Evolutionary conservation across 2,329 filamentous ascomycete genomes (phyloP).

Genomic region (Paraphoma sp.): DNA sequence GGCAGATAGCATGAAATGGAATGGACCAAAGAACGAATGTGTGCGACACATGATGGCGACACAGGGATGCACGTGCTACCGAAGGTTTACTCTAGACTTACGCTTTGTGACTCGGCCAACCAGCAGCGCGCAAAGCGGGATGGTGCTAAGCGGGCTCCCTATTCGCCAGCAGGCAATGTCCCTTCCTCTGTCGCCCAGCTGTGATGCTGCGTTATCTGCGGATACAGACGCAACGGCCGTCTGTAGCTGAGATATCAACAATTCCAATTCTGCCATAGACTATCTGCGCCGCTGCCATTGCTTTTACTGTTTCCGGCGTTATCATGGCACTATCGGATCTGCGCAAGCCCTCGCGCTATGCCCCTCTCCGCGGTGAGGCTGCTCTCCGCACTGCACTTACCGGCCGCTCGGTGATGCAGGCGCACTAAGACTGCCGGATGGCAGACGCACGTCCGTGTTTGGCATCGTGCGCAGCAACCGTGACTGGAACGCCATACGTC

Average conservation of each 20-base stretch:
- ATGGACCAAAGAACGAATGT: background rate
- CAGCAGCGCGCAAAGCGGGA: constrained; percentile 6
- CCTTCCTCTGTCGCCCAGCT: background rate
- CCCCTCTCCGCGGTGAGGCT: constrained; percentile 6
- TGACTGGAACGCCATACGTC: constrained; percentile 13
- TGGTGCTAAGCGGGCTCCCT: constrained; percentile 12
- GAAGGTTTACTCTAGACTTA: background rate
- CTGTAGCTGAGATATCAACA: background rate
- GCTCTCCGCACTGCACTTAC: constrained; percentile 3
- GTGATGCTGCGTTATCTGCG: constrained; percentile 1
- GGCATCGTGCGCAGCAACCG: constrained; percentile 13
- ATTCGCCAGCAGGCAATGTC: constrained; percentile 18
- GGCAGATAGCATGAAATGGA: background rate
- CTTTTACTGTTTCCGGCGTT: background rate
- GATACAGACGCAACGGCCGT: background rate
- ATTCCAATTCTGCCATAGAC: background rate
- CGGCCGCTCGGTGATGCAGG: constrained; percentile 2
- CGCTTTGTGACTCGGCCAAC: constrained; percentile 4
- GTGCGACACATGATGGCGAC: background rate
- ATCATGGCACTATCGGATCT: background rate
- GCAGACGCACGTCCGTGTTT: constrained; percentile 19
- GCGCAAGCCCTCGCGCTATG: background rate
- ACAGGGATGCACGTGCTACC: constrained; percentile 2
- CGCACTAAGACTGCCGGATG: constrained; percentile 18
- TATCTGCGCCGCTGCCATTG: background rate